Evolutionary conservation across 306 rosid species (phyloP), one percentile per base, ranked within the genome.

Genomic region (Trifolium subterraneum): DNA sequence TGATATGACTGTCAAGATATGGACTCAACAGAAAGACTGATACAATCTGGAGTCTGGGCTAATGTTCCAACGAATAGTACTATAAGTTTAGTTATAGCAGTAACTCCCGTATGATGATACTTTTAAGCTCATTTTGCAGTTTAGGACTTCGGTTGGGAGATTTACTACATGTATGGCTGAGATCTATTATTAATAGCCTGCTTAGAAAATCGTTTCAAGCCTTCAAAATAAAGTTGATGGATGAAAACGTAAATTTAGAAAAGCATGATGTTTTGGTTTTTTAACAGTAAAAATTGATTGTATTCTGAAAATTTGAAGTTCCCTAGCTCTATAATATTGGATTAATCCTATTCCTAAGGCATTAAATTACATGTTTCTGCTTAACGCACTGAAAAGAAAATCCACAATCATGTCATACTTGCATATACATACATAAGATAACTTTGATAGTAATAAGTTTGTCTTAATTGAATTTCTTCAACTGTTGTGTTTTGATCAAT

Each of bases 1-100:
- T 80, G 98, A 94, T 84, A 88, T 87, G 82, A 86, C 97, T 3
- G 93, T 94, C 73, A 94, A 83, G 84, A 91, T 94, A 83, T 94
- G 97, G 99, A 87, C 90, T 64, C 99, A 89, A 73, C 77, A 65
- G 64, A 88, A 83, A 72, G 84, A 82, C 67, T 93, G 78, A 87
- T 78, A 73, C 45, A 36, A 55, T 68, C 23, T 35, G 74, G 51
- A 52, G 64, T 58, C 51, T 39, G 15, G 18, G 14, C 63, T 61
- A 62, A 69, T 56, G 25, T 22, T 64, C 72, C 13, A 25, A 29
- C 52, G 61, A 68, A 36, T 36, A n/a, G n/a, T 19, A 25, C 16
- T 12, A n/a, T 11, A 6, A 56, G 16, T 23, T 27, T 5, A 25
- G n/a, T n/a, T 56, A 22, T 22, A 56, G 36, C 63, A 56, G 63